A percentile compares a stretch with the other conserved stretches of the same genome.
Conservation (phyloP, 2,329 filamentous ascomycete genomes). For the Colletotrichum spaethianum region DNA sequence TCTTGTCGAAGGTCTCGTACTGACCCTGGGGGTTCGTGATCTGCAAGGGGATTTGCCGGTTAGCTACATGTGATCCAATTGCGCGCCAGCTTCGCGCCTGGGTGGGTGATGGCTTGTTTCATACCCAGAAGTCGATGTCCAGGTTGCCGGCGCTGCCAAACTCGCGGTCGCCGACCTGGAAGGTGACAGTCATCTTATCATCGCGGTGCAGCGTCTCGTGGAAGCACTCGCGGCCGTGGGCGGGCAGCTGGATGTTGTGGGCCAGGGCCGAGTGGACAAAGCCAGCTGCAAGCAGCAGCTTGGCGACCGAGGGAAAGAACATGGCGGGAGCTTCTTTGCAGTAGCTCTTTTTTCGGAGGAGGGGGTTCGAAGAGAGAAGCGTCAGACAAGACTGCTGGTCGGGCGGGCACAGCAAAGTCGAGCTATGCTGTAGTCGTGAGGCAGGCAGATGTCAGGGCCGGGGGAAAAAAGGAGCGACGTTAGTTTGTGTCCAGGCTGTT, state of each 20-base stretch:
- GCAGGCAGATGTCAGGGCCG: constrained; percentile 31
- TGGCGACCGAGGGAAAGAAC: constrained; percentile 61
- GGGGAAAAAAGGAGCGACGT: constrained; percentile 35
- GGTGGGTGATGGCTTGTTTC: constrained; percentile 11
- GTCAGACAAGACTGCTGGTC: constrained; percentile 25
- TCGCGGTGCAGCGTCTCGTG: constrained; percentile 93
- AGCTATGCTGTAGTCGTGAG: constrained; percentile 19
- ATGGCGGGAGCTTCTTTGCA: constrained; percentile 49
- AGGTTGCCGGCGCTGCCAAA: constrained; percentile 95
- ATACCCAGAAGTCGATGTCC: constrained; percentile 98
- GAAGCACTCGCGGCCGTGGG: constrained; percentile 97
- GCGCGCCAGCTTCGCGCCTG: background rate
- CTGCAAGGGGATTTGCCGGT: constrained; percentile 54
- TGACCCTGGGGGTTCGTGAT: constrained; percentile 84
- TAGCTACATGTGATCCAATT: constrained; percentile 24
- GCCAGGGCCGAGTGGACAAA: constrained; percentile 74
- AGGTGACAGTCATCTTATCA: constrained; percentile 98
- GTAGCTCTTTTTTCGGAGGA: constrained; percentile 34
- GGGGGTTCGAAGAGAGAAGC: constrained; percentile 8
- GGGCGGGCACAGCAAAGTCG: constrained; percentile 14
- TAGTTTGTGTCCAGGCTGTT: constrained; percentile 41
- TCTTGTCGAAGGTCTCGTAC: constrained; percentile 85
- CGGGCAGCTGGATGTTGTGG: constrained; percentile 96
- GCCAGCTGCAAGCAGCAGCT: constrained; percentile 58
- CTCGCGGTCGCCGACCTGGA: constrained; percentile 97